A percentile compares a stretch with the other conserved stretches of the same genome.
Evolutionary conservation across 1,284 basidiomycete genomes (phyloP).

Genomic region (Pascua guehoae): DNA sequence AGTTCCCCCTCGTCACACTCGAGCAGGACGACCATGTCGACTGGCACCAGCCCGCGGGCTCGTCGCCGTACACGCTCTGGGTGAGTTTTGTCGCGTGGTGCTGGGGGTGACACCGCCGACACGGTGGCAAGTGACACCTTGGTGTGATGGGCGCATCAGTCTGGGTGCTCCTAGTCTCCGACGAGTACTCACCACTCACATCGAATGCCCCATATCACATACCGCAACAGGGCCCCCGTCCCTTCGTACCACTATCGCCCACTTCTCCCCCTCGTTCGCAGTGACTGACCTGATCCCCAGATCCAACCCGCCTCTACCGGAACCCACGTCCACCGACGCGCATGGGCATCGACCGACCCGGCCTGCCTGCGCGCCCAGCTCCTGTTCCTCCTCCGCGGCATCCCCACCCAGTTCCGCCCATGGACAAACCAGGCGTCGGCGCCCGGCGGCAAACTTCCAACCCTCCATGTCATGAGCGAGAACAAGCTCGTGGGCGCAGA

Average conservation of each 20-base stretch:
- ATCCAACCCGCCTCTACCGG: slow-evolving; percentile 16
- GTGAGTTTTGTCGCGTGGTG: slow-evolving; percentile 13
- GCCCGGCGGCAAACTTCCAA: slow-evolving; percentile 31
- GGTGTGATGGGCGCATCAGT: no score
- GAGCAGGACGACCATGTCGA: slow-evolving; percentile 38
- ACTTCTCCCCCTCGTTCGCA: not conserved
- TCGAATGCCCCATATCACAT: not conserved
- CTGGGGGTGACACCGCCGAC: no score
- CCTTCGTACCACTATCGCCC: no score
- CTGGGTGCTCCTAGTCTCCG: not conserved
- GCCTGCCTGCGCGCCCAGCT: slow-evolving; percentile 39
- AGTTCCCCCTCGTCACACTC: slow-evolving; percentile 44
- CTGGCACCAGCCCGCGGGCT: slow-evolving; percentile 18
- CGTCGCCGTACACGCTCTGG: slow-evolving; percentile 22
- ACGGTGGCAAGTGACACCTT: no score
- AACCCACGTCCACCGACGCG: slow-evolving; percentile 20
- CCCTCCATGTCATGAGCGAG: slow-evolving; percentile 29
- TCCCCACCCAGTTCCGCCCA: slow-evolving; percentile 26
- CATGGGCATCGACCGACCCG: slow-evolving; percentile 36
- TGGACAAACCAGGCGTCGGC: slow-evolving; percentile 38
- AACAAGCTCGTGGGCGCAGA: slow-evolving; percentile 29
- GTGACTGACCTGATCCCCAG: slow-evolving; percentile 12
- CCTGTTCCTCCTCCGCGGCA: slow-evolving; percentile 37
- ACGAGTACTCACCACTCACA: no score
- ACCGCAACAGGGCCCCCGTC: not conserved